Evolutionary conservation across 2,329 filamentous ascomycete species (phyloP).

Genomic region (Neofusicoccum laricinum): DNA sequence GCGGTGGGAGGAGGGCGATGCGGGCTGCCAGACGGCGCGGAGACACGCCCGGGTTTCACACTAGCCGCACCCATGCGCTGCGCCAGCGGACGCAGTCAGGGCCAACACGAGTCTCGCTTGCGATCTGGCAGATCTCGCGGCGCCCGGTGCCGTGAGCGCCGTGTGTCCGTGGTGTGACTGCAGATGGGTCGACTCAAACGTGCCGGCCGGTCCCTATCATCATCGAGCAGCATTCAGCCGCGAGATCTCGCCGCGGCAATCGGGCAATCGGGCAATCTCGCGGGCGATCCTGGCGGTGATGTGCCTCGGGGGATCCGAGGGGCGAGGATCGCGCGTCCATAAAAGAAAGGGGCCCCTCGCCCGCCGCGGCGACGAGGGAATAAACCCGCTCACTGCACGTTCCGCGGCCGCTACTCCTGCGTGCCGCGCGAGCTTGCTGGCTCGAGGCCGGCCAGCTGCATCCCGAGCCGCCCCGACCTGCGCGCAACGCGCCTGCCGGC

Average conservation of each 20-base stretch:
- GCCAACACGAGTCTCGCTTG: neutral
- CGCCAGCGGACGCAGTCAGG: too few relatives aligned
- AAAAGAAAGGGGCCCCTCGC: neutral
- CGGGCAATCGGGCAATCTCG: neutral
- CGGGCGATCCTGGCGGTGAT: neutral
- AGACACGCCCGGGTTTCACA: neutral
- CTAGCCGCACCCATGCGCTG: neutral
- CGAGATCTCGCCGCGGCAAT: neutral
- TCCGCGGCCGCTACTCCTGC: too few relatives aligned
- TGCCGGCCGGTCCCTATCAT: neutral
- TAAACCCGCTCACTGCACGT: neutral
- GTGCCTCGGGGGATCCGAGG: neutral
- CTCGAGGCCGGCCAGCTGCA: too few relatives aligned
- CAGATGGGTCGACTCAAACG: neutral
- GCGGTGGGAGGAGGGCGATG: neutral
- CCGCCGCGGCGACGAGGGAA: neutral
- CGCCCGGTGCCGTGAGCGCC: neutral
- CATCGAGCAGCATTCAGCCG: neutral
- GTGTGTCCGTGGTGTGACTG: neutral
- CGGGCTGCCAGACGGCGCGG: neutral
- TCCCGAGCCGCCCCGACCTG: too few relatives aligned
- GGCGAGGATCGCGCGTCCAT: neutral
- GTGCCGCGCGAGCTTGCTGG: too few relatives aligned
- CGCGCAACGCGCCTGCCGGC: too few relatives aligned
- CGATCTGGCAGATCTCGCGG: neutral